A percentile compares a stretch with the other conserved stretches of the same genome.
Conservation (phyloP, 129 eudicot genomes). For the Calendula officinalis region DNA sequence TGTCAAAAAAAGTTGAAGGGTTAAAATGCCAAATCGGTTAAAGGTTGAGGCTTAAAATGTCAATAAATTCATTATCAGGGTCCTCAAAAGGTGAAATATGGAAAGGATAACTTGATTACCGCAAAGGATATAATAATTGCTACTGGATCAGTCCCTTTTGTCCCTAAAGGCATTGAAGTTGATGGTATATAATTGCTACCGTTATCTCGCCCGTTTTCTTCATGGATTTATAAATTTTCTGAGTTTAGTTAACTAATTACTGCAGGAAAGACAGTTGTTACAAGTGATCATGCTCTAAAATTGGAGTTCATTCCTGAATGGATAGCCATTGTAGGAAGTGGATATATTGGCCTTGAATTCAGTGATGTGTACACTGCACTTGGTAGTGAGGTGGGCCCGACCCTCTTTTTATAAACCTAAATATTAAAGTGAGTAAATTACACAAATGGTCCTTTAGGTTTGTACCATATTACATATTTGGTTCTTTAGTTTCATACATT, state of each 20-base stretch:
- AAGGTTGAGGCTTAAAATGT: constrained; percentile 6
- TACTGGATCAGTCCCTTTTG: constrained; percentile 90
- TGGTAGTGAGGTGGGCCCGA: constrained; percentile 82
- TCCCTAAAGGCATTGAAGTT: constrained; percentile 91
- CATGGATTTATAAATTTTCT: constrained; percentile 11
- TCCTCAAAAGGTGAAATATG: constrained; percentile 80
- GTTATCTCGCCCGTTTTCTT: background rate
- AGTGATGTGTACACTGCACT: constrained; percentile 98
- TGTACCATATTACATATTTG: too few relatives aligned
- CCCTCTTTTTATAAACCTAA: constrained; percentile 11
- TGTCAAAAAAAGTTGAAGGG: too few relatives aligned
- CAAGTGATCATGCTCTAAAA: constrained; percentile 93
- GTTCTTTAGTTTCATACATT: too few relatives aligned
- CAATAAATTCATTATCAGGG: constrained; percentile 48
- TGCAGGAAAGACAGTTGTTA: constrained; percentile 86
- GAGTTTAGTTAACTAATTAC: background rate
- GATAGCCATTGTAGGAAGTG: constrained; percentile 85
- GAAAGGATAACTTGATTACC: constrained; percentile 54
- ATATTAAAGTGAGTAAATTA: background rate
- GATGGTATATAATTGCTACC: constrained; percentile 53
- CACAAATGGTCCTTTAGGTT: too few relatives aligned
- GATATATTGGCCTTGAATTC: constrained; percentile 83
- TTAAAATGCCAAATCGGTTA: too few relatives aligned
- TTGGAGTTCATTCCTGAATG: constrained; percentile 70
- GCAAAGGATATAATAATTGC: constrained; percentile 90